Evolutionary conservation across 768 basidiomycete species (phyloP), one percentile per base, ranked within the genome.

Genomic region (Glaciozyma antarctica): DNA sequence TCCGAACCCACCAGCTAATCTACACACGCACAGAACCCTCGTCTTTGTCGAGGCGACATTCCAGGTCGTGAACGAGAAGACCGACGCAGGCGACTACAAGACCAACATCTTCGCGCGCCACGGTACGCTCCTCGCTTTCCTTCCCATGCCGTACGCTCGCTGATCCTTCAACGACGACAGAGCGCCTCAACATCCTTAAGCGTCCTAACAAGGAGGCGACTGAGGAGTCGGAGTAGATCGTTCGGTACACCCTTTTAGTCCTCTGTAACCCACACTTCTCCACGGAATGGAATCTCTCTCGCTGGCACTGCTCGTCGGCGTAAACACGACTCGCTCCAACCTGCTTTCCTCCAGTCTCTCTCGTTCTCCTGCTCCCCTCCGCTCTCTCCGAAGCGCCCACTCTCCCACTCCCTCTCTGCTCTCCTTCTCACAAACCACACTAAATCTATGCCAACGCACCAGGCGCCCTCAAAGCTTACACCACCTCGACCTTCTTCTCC

Each of bases 11-110:
- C n/a, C 34, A 13, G 22, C 16, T 16, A 19, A 34, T 26, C 58
- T 7, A 26, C 22, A 7, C 34, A 34, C 49, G 52, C 22, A 19
- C 54, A 74, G 73, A 8, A 78, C 82, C 57, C 84, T 79, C 64
- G 89, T 93, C 22, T 90, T 84, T 66, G 88, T 88, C 44, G 90
- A 93, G 75, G 85, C 88, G 34, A 80, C 79, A 70, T 90, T 82
- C 66, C 45, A 52, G 26, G 38, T 61, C 45, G 13, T 41, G 30
- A 56, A 52, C 56, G 47, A 53, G 49, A 65, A 65, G 64, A 58
- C 61, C 59, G 70, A 71, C 45, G n/a, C 58, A 1, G 70, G 70
- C 26, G 34, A 22, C 3, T 68, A 68, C 70, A 26, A 45, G 32
- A 61, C 44, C 44, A 58, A 30, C 32, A 58, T 65, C 62, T 28